These are phyloP conservation scores for Phaffomyces thermotolerans DNA, from an alignment of 805 yeast species.

Conservation along the genomic window DNA sequence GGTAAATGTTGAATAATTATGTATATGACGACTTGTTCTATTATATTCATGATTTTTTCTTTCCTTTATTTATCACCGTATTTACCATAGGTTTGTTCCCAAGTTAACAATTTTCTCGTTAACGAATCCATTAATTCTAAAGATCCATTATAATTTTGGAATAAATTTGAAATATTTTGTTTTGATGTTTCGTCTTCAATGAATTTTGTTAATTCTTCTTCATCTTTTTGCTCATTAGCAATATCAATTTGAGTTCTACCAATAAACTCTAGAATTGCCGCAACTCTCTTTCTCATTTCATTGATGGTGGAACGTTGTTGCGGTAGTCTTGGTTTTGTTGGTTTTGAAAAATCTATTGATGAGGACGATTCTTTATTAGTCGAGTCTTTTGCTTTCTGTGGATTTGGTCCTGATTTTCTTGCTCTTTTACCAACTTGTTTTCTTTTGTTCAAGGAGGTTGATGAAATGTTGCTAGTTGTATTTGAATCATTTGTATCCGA, in stretches of 20 bases:
- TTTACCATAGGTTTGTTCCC: slow-evolving; percentile 67
- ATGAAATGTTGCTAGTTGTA: slow-evolving; percentile 1
- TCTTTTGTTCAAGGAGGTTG: background rate
- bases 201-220: slow-evolving; percentile 40
- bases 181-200: slow-evolving; percentile 35
- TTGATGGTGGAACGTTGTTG: slow-evolving; percentile 63
- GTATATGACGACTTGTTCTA: too few relatives aligned
- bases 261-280: slow-evolving; percentile 86
- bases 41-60: too few relatives aligned
- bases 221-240: slow-evolving; percentile 61
- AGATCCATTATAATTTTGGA: slow-evolving; percentile 50
- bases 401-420: slow-evolving; percentile 7
- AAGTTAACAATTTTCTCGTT: slow-evolving; percentile 59
- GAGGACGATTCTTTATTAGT: slow-evolving; percentile 13
- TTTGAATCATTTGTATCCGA: slow-evolving; percentile 16
- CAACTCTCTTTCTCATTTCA: slow-evolving; percentile 83
- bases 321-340: slow-evolving; percentile 80
- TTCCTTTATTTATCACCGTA: slow-evolving; percentile 15
- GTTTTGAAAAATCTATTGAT: slow-evolving; percentile 52
- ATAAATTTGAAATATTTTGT: slow-evolving; percentile 33
- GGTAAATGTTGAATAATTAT: too few relatives aligned
- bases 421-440: slow-evolving; percentile 10
- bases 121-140: slow-evolving; percentile 62
- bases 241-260: slow-evolving; percentile 82
- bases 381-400: background rate